phyloP scores from a whole-genome alignment of 257 asterid genomes.

The Nicotiana paniculata region DNA sequence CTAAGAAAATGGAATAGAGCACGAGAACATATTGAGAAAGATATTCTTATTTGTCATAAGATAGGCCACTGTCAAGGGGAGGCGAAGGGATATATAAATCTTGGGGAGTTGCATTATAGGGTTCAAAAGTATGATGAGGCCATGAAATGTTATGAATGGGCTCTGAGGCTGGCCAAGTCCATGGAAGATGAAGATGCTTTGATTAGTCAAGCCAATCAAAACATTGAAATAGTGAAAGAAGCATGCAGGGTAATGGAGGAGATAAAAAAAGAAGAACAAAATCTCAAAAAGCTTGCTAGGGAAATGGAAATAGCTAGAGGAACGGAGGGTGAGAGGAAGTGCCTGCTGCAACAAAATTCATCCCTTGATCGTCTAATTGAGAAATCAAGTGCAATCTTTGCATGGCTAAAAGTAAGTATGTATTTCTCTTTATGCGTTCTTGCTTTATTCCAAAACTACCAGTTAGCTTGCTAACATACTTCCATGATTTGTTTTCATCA shows the following conservation, averaged over 20 bases:
- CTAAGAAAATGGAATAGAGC: conserved; percentile 78
- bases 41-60: conserved; percentile 56
- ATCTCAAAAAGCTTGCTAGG: conserved; percentile 71
- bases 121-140: conserved; percentile 68
- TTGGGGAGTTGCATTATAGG: conserved; percentile 75
- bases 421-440: conserved; percentile 6
- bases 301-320: conserved; percentile 55
- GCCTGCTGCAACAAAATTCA: conserved; percentile 57
- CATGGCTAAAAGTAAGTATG: conserved; percentile 76
- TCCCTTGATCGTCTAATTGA: conserved; percentile 69
- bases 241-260: conserved; percentile 60
- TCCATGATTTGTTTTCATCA: background rate
- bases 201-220: conserved; percentile 48
- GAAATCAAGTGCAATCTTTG: conserved; percentile 61
- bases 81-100: conserved; percentile 88
- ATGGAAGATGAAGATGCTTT: conserved; percentile 86
- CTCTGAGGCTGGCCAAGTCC: conserved; percentile 68
- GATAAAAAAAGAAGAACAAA: conserved; percentile 64
- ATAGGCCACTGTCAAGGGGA: conserved; percentile 90
- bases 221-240: conserved; percentile 52
- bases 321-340: conserved; percentile 55
- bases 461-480: conserved; percentile 10
- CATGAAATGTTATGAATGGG: conserved; percentile 61
- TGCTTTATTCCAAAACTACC: conserved; percentile 4
- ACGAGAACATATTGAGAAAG: conserved; percentile 57